phyloP scores from a whole-genome alignment of 495 filamentous ascomycete genomes.

The Apodospora peruviana region DNA sequence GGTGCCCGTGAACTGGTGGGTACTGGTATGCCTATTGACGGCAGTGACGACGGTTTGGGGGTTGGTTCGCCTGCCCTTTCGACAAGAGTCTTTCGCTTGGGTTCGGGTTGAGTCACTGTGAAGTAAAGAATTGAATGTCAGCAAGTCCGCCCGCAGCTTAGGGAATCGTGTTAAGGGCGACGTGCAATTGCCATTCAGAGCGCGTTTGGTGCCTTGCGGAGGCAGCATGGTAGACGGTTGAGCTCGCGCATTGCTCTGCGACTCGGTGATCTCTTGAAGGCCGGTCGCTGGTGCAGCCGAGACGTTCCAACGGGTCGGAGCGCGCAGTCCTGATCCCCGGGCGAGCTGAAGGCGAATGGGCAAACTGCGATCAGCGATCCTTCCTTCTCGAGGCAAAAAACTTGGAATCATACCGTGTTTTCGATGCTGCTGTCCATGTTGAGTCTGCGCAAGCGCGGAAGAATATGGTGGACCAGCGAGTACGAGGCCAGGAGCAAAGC shows the following conservation, averaged over 20 bases:
- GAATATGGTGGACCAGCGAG: conserved; percentile 22
- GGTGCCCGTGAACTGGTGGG: too few species aligned
- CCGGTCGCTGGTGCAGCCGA: conserved; percentile 8
- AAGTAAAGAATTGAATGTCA: conserved; percentile 14
- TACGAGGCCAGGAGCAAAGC: conserved; percentile 30
- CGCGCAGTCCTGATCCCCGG: conserved; percentile 13
- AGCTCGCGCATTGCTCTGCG: conserved; percentile 63
- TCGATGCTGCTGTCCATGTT: conserved; percentile 36
- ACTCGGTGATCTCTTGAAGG: conserved; percentile 46
- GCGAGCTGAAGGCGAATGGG: neutral
- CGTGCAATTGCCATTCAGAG: conserved; percentile 27
- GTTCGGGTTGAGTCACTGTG: conserved; percentile 40
- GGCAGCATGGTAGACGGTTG: conserved; percentile 47
- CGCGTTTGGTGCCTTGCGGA: conserved; percentile 31
- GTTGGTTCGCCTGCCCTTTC: conserved; percentile 49
- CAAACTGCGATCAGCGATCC: conserved; percentile 3
- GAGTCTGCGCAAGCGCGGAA: conserved; percentile 23
- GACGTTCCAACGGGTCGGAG: conserved; percentile 9
- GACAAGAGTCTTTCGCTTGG: conserved; percentile 55
- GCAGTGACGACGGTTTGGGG: too few species aligned
- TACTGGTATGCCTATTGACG: too few species aligned
- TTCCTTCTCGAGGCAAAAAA: neutral
- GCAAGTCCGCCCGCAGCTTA: too few species aligned
- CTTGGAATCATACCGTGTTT: conserved; percentile 28
- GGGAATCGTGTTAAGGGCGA: too few species aligned